These are phyloP conservation scores for Neckera pumila DNA, from an alignment of 225 moss, liverwort and hornwort species.

Conservation along the genomic window DNA sequence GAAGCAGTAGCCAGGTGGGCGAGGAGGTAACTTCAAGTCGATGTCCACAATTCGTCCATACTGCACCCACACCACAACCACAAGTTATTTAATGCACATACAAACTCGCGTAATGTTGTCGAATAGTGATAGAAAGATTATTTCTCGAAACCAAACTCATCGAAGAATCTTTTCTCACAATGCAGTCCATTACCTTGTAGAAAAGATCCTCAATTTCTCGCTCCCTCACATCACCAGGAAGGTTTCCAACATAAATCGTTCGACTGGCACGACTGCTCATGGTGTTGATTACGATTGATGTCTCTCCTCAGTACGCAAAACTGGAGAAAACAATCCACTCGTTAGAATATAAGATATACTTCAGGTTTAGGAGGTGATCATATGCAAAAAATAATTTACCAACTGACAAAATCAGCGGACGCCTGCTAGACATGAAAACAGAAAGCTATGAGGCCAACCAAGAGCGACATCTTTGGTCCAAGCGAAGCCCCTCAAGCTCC, in stretches of 20 bases:
- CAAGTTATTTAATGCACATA: background rate
- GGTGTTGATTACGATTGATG: background rate
- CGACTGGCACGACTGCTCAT: constrained; percentile 97
- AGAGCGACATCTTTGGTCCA: constrained; percentile 78
- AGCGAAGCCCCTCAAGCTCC: constrained; percentile 96
- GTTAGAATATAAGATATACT: background rate
- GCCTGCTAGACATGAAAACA: constrained; percentile 56
- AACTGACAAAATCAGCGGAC: constrained; percentile 57
- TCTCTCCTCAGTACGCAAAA: background rate
- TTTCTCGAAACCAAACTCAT: background rate
- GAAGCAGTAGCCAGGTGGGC: constrained; percentile 92
- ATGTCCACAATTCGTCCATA: constrained; percentile 93
- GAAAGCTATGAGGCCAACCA: constrained; percentile 96
- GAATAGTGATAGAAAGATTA: background rate
- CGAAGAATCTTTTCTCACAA: background rate
- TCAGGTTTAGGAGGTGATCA: background rate
- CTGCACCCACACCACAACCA: constrained; percentile 6
- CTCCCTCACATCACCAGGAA: constrained; percentile 95
- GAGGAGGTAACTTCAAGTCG: constrained; percentile 84
- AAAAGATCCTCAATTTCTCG: constrained; percentile 91
- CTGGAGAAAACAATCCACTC: constrained; percentile 6
- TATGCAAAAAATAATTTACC: constrained; percentile 40
- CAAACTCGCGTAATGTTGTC: background rate
- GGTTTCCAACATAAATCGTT: constrained; percentile 93
- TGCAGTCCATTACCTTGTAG: constrained; percentile 47